Percentiles rank a stretch among this genome's conserved stretches.
These are phyloP conservation scores for Zygnema circumcarinatum DNA, from an alignment of 139 green algal genomes.

Conservation along the genomic window DNA sequence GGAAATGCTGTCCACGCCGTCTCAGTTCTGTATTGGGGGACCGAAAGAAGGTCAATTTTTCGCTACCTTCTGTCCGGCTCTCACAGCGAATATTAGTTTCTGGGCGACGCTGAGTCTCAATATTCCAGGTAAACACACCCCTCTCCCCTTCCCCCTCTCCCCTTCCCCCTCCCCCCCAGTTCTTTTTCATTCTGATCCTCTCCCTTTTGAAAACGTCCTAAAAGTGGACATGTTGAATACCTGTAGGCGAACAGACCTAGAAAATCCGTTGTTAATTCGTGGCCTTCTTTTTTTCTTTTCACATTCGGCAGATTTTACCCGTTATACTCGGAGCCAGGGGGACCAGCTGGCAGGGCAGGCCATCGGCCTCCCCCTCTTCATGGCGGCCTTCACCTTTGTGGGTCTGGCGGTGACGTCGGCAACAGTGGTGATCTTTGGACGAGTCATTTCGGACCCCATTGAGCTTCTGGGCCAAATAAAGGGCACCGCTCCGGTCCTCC, in stretches of 20 bases:
- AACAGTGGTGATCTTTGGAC: conserved; percentile 79
- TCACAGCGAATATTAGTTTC: conserved; percentile 81
- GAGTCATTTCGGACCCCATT: conserved; percentile 77
- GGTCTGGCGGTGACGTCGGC: conserved; percentile 79
- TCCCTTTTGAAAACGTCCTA: too few relatives aligned
- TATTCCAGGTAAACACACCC: conserved; percentile 77
- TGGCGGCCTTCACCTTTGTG: conserved; percentile 80
- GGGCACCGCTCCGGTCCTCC: background rate
- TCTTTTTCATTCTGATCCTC: too few relatives aligned
- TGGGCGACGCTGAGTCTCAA: conserved; percentile 85
- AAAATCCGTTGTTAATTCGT: too few relatives aligned
- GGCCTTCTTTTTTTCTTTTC: too few relatives aligned
- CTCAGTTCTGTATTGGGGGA: conserved; percentile 72
- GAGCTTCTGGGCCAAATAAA: conserved; percentile 64
- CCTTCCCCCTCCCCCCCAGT: background rate
- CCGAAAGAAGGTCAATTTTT: conserved; percentile 73
- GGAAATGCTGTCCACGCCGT: conserved; percentile 76
- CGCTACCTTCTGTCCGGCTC: conserved; percentile 69
- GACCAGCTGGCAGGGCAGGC: conserved; percentile 76
- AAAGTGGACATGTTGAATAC: too few relatives aligned
- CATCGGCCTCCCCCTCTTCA: conserved; percentile 79
- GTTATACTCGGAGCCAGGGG: conserved; percentile 72
- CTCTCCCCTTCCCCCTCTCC: conserved; percentile 38
- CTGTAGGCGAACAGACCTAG: too few relatives aligned
- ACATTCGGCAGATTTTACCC: conserved; percentile 33